A percentile compares a stretch with the other conserved stretches of the same genome.
Conservation (phyloP, 345 rosid species). For the Hibiscus trionum region DNA sequence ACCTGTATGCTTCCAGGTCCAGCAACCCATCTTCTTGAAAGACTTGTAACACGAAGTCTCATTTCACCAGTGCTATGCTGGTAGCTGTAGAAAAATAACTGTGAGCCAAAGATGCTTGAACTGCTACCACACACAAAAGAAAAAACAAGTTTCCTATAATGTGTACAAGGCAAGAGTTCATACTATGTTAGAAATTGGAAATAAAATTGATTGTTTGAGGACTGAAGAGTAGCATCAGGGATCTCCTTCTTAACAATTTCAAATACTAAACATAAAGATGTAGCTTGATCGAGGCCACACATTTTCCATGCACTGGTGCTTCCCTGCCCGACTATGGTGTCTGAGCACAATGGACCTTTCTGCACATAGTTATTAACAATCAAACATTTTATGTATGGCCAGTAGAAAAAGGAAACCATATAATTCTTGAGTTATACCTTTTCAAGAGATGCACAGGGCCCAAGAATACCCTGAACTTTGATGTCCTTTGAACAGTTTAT, state of each 20-base stretch:
- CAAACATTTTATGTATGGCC: slow-evolving; percentile 12
- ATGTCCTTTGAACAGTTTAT: slow-evolving; percentile 88
- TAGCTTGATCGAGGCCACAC: slow-evolving; percentile 88
- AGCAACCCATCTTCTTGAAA: slow-evolving; percentile 93
- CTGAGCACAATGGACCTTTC: slow-evolving; percentile 90
- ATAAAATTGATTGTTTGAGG: slow-evolving; percentile 73
- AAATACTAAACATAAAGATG: slow-evolving; percentile 74
- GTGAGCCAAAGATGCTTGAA: slow-evolving; percentile 18
- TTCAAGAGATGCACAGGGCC: slow-evolving; percentile 93
- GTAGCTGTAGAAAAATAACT: slow-evolving; percentile 48
- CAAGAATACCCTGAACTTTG: slow-evolving; percentile 83
- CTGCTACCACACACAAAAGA: slow-evolving; percentile 8
- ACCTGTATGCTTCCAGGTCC: slow-evolving; percentile 81
- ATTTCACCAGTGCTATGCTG: slow-evolving; percentile 82
- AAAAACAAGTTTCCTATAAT: slow-evolving; percentile 5
- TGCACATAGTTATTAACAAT: slow-evolving; percentile 34
- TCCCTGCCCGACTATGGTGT: slow-evolving; percentile 69
- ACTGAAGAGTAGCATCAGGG: slow-evolving; percentile 50
- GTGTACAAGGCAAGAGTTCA: slow-evolving; percentile 17
- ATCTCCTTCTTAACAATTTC: slow-evolving; percentile 72
- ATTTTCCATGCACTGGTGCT: slow-evolving; percentile 93
- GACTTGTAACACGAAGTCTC: slow-evolving; percentile 84
- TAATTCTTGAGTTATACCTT: slow-evolving; percentile 40
- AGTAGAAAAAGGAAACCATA: slow-evolving; percentile 4
- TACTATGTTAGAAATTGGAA: slow-evolving; percentile 92